Evolutionary conservation across 306 rosid genomes (phyloP), one percentile per base, ranked within the genome.

Genomic region (Fagus sylvatica): DNA sequence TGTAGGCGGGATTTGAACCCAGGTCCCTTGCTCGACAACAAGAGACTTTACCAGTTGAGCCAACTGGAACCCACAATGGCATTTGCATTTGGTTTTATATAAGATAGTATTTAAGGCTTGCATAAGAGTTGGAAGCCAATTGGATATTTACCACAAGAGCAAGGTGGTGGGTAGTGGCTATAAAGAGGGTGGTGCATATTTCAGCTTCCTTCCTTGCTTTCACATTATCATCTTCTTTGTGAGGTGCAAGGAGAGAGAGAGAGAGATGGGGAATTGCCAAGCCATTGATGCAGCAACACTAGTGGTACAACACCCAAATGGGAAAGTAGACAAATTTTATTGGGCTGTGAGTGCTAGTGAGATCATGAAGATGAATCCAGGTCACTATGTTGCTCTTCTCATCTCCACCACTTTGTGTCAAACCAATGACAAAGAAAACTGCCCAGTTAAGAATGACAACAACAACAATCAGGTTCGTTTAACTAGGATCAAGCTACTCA

Each of bases 301-400:
- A 37, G 96, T 89, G 41, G 88, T 95, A 40, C 97, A 95, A 53
- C 93, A 93, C 70, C 97, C 99, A 36, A 90, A 80, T 86, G 99
- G 99, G 41, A 93, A 95, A 84, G 91, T 78, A 39, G 98, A 95
- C 74, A 93, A 68, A 60, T 74, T 89, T 19, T 92, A 88, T 83
- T 90, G 91, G 89, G 85, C 93, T 53, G 91, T 95, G 55, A 88
- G 83, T 83, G 99, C 99, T 13, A 83, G 80, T 65, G 96, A 91
- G 84, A 84, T 95, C 0, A 93, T 93, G 99, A 95, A 90, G 91
- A 75, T 83, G 22, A 90, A 95, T 55, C 98, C 97, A 36, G 98
- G 92, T 73, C 99, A 95, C 83, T 93, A 93, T 78, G 99, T 95
- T 80, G 99, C 97, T 71, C 99, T 95, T 33, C 90, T 95, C 12